Evolutionary conservation across 441 rosid genomes (phyloP).

Genomic region (Biscutella laevigata): DNA sequence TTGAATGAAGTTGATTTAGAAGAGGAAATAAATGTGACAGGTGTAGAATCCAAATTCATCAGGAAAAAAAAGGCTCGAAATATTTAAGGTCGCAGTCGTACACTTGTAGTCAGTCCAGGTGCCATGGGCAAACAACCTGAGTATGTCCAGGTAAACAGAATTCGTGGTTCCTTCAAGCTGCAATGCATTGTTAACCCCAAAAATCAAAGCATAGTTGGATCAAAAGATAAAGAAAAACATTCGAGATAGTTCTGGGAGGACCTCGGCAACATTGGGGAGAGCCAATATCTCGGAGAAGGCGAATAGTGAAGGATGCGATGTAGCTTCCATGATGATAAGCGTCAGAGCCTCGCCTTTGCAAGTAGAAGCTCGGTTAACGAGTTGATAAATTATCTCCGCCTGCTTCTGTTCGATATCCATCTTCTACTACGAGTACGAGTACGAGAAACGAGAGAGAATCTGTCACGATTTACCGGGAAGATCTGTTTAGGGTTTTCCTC

Average conservation of each 20-base stretch:
- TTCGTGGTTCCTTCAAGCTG: slow-evolving; percentile 79
- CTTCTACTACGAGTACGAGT: too few species aligned
- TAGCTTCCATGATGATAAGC: slow-evolving; percentile 60
- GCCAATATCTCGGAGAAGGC: slow-evolving; percentile 96
- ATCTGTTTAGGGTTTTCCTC: too few species aligned
- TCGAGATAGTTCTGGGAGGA: slow-evolving; percentile 7
- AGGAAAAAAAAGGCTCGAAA: background rate
- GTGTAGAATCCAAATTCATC: background rate
- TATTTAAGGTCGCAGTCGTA: slow-evolving; percentile 21
- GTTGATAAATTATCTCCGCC: slow-evolving; percentile 69
- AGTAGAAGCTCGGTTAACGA: slow-evolving; percentile 55
- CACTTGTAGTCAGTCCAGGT: slow-evolving; percentile 92
- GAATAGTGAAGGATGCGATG: slow-evolving; percentile 83
- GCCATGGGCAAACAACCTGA: slow-evolving; percentile 81
- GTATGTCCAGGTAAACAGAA: slow-evolving; percentile 46
- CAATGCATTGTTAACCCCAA: slow-evolving; percentile 12
- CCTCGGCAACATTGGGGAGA: slow-evolving; percentile 56
- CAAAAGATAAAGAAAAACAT: background rate
- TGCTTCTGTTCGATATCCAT: slow-evolving; percentile 94
- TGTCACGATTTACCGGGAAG: too few species aligned
- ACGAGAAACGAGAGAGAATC: too few species aligned
- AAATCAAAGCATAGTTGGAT: too few species aligned
- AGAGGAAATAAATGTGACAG: background rate
- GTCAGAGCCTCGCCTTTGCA: slow-evolving; percentile 45
- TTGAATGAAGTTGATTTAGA: background rate